A percentile compares a stretch with the other conserved stretches of the same genome.
Conservation (phyloP, 352 stramenopile species). For the Phytophthora lateralis region DNA sequence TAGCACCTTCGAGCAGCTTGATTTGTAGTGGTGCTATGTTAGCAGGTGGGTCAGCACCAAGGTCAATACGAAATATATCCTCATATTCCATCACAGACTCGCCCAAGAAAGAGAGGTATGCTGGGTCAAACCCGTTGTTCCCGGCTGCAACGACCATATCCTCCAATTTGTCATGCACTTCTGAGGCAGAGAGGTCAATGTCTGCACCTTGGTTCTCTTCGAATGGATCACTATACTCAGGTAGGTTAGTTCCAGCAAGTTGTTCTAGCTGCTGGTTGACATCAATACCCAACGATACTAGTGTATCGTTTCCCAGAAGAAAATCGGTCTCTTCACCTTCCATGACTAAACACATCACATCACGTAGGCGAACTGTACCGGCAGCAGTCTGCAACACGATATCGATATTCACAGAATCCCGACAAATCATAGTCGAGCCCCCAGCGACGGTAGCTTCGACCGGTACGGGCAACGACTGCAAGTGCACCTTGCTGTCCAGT, state of each 20-base stretch:
- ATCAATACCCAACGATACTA: constrained; percentile 11
- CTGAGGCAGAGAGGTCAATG: constrained; percentile 3
- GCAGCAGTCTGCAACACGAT: constrained; percentile 4
- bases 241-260: constrained; percentile 2
- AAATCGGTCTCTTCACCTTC: not conserved
- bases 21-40: constrained; percentile 4
- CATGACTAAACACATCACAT: constrained; percentile 5
- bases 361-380: not conserved
- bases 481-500: not conserved
- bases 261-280: constrained; percentile 5
- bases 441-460: not conserved
- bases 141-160: constrained; percentile 2
- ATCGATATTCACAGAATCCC: not conserved
- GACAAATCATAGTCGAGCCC: not conserved
- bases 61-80: constrained; percentile 7
- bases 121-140: constrained; percentile 1
- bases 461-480: not conserved
- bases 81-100: constrained; percentile 12
- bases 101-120: constrained; percentile 3
- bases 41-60: not conserved
- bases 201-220: not conserved
- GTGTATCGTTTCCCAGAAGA: constrained; percentile 1
- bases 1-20: constrained; percentile 2
- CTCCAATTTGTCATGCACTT: not conserved
- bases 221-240: not conserved